Conservation (phyloP, 192 early-diverging fungal species). For the Coemansia furcata region DNA sequence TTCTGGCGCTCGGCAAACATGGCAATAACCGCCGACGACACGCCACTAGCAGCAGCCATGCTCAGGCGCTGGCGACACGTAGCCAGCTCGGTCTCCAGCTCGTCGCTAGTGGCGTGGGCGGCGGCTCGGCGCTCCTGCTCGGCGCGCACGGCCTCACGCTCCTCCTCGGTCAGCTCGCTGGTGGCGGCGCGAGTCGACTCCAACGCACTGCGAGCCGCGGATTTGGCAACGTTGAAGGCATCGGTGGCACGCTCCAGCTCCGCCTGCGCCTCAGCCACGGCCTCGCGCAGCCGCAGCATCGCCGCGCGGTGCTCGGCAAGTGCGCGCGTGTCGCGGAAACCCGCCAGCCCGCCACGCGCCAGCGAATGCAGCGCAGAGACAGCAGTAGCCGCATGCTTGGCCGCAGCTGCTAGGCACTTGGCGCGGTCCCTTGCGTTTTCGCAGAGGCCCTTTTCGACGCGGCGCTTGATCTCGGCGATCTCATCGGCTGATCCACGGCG, state of each 20-base stretch:
- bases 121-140: slow-evolving; percentile 43
- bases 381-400: neutral
- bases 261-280: slow-evolving; percentile 31
- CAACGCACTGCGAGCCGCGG: slow-evolving; percentile 39
- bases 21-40: slow-evolving; percentile 56
- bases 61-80: slow-evolving; percentile 40
- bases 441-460: slow-evolving; percentile 5
- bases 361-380: slow-evolving; percentile 9
- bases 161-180: slow-evolving; percentile 55
- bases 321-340: slow-evolving; percentile 5
- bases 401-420: slow-evolving; percentile 6
- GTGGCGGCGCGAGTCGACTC: slow-evolving; percentile 58
- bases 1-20: slow-evolving; percentile 72
- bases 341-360: slow-evolving; percentile 10
- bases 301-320: slow-evolving; percentile 15
- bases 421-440: slow-evolving; percentile 27
- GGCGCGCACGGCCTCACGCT: slow-evolving; percentile 43
- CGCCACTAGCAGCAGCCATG: slow-evolving; percentile 34
- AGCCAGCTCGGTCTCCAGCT: slow-evolving; percentile 64
- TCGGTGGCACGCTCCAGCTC: slow-evolving; percentile 45
- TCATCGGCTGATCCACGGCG: slow-evolving; percentile 7
- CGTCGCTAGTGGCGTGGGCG: slow-evolving; percentile 41
- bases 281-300: slow-evolving; percentile 31
- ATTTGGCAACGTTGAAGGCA: slow-evolving; percentile 53
- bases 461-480: slow-evolving; percentile 7